Evolutionary conservation across 257 asterid species (phyloP), one percentile per base, ranked within the genome.

Genomic region (Nicotiana noctiflora): DNA sequence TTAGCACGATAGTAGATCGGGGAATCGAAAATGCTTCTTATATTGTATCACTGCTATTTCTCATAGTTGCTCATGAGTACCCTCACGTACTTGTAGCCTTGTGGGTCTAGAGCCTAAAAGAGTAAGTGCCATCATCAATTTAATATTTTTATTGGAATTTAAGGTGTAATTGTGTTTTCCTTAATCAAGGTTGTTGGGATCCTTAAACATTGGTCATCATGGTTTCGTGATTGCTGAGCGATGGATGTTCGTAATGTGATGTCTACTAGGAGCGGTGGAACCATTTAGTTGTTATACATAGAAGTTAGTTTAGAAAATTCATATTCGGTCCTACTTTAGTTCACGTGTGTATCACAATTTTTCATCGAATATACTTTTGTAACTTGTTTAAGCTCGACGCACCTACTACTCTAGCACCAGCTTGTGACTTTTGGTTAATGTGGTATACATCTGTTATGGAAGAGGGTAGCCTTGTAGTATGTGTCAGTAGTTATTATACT

Each of bases 181-280:
- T 25, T 25, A 25, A 25, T 25, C 27, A 25, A 25, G 27, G 27
- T 25, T 25, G 27, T 25, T 25, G 27, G 27, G 27, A 25, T 25
- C 27, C 27, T 25, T 25, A 25, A 25, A 25, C 27, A 25, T 25
- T 1, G 27, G 27, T 1, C 27, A 25, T 25, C 98, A 97, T 82
- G 99, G 92, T 84, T 94, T 25, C 98, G 97, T 82, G 99, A 92
- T 84, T 94, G 98, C 86, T 93, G 98, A 87, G 85, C 95, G 19
- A 94, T 92, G 87, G 97, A 96, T 67, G 97, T 94, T 82, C 90
- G 92, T 57, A 96, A 94, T 78, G 97, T 88, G 63, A 19, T 96
- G 90, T 91, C 98, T 82, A 94, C 99, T 74, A 95, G 95, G 40
- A 92, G 77, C 40, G 97, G 99, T 81, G 98, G 99, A 88, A 96